Evolutionary conservation across 1,139 yeast species (phyloP), one percentile per base, ranked within the genome.

Genomic region (Debaryomyces robertsiae): DNA sequence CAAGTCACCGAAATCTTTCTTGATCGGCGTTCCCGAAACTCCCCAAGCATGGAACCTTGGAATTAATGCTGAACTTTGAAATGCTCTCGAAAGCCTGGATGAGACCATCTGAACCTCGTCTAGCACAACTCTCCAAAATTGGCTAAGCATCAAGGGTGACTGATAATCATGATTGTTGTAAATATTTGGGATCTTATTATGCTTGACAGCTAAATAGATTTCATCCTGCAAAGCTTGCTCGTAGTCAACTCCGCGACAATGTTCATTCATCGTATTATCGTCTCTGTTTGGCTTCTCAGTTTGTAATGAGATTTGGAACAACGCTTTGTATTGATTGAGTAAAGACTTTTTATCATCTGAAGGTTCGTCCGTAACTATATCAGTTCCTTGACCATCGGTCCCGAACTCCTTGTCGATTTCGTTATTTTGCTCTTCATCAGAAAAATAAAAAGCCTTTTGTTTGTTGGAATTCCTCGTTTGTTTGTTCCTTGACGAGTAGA

Each of bases 101-200:
- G 88, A 81, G 3, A 93, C 86, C 93, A 90, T 87, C 62, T 93
- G 98, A 1, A 88, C 97, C 61, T 93, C 98, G 65, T 93, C 98
- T 28, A 91, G 63, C 1, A 91, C 77, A 2, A 93, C 86, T 45
- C 98, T 72, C 90, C 95, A 87, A 61, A 91, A 93, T 51, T 91
- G 90, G n/a, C 84, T 63, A 33, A 85, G 66, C 67, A 90, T 86
- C 16, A 93, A 65, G 0, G 97, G 97, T 0, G 95, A 86, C 9
- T 89, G 82, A 52, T 84, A 82, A 48, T 82, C 85, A 11, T 61
- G 52, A 33, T 47, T 49, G 29, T 55, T 43, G 51, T 60, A 57
- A 5, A 55, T 55, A 36, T 57, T 54, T 6, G 65, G 63, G 9
- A 54, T 46, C 35, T 50, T 53, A 40, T 58, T 71, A 52, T 64